phyloP scores from a whole-genome alignment of 2,329 filamentous ascomycete species.

The Microsporum canis region DNA sequence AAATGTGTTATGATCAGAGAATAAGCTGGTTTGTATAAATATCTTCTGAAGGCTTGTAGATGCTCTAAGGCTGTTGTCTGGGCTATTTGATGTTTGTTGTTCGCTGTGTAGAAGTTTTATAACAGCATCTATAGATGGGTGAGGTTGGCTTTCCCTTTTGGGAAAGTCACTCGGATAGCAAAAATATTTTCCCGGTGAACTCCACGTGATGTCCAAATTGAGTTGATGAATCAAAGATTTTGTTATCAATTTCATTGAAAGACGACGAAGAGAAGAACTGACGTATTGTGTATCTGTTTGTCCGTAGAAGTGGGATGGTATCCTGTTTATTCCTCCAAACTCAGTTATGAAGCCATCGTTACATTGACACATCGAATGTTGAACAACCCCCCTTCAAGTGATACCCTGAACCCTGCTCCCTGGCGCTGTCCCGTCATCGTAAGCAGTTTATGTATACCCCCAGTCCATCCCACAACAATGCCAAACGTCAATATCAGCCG shows the following conservation, averaged over 20 bases:
- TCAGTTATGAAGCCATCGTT: not conserved
- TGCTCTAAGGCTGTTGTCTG: too few species aligned
- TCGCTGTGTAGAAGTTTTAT: not conserved
- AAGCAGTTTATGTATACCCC: not conserved
- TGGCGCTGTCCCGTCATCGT: not conserved
- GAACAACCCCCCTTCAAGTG: not conserved
- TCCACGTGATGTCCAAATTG: not conserved
- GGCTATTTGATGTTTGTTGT: too few species aligned
- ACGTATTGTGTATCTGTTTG: not conserved
- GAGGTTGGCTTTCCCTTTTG: not conserved
- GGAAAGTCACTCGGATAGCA: not conserved
- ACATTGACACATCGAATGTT: slow-evolving; percentile 1
- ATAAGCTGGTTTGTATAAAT: too few species aligned
- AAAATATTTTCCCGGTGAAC: not conserved
- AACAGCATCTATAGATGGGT: not conserved
- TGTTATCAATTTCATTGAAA: not conserved
- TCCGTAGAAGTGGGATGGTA: not conserved
- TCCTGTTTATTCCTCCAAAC: not conserved
- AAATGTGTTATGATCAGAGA: too few species aligned
- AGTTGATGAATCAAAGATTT: not conserved
- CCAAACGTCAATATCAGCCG: not conserved
- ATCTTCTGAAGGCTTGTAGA: too few species aligned
- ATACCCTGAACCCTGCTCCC: not conserved
- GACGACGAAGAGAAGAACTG: not conserved
- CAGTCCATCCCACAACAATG: not conserved